Conservation (phyloP, 73 alveolate genomes). For the Paramecium primaurelia region DNA sequence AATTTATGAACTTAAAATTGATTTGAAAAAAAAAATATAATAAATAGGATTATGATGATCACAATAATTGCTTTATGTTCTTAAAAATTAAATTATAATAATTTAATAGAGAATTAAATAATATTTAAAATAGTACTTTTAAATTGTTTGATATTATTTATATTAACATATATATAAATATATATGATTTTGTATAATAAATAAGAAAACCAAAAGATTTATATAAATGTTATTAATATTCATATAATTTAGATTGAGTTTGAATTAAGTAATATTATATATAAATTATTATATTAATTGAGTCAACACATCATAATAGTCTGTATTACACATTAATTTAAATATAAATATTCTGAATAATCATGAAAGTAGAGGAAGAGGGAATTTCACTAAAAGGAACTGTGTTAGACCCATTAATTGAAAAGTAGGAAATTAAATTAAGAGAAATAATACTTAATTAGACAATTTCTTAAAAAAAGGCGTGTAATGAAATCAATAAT, state of each 20-base stretch:
- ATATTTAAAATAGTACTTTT: too few relatives aligned
- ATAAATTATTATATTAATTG: neutral
- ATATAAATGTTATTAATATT: too few relatives aligned
- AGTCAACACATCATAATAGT: neutral
- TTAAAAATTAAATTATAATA: neutral
- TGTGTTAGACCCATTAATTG: neutral
- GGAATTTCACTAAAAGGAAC: constrained; percentile 21
- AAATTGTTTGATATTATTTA: too few relatives aligned
- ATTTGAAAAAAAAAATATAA: too few relatives aligned
- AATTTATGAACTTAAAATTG: neutral
- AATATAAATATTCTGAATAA: neutral
- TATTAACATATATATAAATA: too few relatives aligned
- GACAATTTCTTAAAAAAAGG: neutral
- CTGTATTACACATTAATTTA: neutral
- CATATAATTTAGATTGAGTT: neutral
- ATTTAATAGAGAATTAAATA: neutral
- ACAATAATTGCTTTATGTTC: neutral
- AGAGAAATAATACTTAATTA: neutral
- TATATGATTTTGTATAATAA: too few relatives aligned
- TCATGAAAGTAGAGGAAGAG: constrained; percentile 16
- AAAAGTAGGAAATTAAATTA: neutral
- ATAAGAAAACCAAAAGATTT: neutral
- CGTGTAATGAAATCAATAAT: constrained; percentile 71
- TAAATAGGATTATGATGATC: neutral
- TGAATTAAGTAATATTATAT: neutral